A percentile compares a stretch with the other conserved stretches of the same genome.
These are phyloP conservation scores for Vitis hybrid DNA, from an alignment of 177 flowering plant genomes.

Conservation along the genomic window DNA sequence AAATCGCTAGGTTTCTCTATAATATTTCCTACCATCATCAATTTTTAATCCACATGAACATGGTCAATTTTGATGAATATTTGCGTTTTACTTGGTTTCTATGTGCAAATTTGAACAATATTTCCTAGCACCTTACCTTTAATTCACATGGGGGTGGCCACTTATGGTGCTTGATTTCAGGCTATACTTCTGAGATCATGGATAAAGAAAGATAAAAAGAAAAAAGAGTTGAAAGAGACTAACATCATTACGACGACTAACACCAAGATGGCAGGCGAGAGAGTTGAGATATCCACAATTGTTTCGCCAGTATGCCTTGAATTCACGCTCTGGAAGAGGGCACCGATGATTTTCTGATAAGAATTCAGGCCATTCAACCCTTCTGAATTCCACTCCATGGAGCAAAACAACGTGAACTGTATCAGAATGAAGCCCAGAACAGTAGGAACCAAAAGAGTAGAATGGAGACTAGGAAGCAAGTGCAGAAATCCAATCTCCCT, in stretches of 20 bases:
- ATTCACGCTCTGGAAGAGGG: conserved; percentile 49
- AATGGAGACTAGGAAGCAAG: conserved; percentile 31
- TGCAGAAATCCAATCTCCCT: conserved; percentile 28
- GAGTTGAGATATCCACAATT: conserved; percentile 46
- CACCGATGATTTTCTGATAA: conserved; percentile 47
- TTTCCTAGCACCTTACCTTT: too few species aligned
- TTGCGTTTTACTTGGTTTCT: too few species aligned
- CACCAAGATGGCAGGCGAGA: conserved; percentile 59
- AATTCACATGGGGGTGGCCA: too few species aligned
- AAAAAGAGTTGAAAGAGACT: conserved; percentile 17
- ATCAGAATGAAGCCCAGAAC: conserved; percentile 45
- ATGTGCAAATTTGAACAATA: too few species aligned
- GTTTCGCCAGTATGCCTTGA: conserved; percentile 68
- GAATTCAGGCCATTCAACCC: conserved; percentile 39
- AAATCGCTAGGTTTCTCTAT: too few species aligned
- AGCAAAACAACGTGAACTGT: conserved; percentile 46
- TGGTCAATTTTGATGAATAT: too few species aligned
- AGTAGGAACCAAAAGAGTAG: conserved; percentile 34
- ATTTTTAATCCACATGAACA: too few species aligned
- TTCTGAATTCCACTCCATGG: conserved; percentile 61
- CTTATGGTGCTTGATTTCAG: too few species aligned
- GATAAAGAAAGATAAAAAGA: too few species aligned
- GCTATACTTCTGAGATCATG: too few species aligned
- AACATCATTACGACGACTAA: conserved; percentile 68
- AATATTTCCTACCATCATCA: too few species aligned